Evolutionary conservation across 768 basidiomycete species (phyloP).

Genomic region (Candolleomyces efflorescens): DNA sequence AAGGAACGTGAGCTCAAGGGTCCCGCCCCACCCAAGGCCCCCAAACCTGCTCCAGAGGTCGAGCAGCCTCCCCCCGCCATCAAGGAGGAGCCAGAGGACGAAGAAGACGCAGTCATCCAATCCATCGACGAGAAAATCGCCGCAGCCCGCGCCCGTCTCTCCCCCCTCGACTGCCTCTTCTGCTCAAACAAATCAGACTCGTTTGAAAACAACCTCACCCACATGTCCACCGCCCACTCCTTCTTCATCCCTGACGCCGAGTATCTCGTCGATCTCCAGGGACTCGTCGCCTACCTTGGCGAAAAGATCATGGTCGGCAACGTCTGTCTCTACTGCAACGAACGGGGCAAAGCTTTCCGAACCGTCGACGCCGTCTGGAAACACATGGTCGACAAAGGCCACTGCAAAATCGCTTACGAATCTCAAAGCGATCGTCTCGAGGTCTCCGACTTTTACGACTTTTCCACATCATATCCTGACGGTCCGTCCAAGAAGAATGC

Average conservation of each 20-base stretch:
- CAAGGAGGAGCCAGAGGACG: background rate
- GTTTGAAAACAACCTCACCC: conserved; percentile 65
- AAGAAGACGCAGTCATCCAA: conserved; percentile 41
- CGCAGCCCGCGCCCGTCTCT: conserved; percentile 59
- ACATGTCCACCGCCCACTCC: conserved; percentile 87
- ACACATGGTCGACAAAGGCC: conserved; percentile 95
- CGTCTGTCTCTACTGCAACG: conserved; percentile 89
- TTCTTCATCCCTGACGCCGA: conserved; percentile 97
- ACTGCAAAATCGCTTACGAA: conserved; percentile 96
- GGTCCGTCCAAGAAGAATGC: conserved; percentile 35
- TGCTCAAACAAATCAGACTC: conserved; percentile 53
- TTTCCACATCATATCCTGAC: conserved; percentile 72
- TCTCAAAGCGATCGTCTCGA: conserved; percentile 76
- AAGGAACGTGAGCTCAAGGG: conserved; percentile 64
- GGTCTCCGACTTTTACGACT: conserved; percentile 92
- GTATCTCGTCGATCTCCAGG: conserved; percentile 78
- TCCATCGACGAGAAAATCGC: conserved; percentile 76
- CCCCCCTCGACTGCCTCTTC: conserved; percentile 78
- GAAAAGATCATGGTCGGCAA: conserved; percentile 94
- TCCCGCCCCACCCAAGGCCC: conserved; percentile 24
- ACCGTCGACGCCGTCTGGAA: conserved; percentile 85
- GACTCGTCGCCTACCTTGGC: conserved; percentile 80
- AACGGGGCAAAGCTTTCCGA: conserved; percentile 75
- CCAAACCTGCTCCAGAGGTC: conserved; percentile 12
- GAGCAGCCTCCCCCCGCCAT: conserved; percentile 13